Conservation (phyloP, 352 stramenopile genomes). For the Phytophthora agathidicida region DNA sequence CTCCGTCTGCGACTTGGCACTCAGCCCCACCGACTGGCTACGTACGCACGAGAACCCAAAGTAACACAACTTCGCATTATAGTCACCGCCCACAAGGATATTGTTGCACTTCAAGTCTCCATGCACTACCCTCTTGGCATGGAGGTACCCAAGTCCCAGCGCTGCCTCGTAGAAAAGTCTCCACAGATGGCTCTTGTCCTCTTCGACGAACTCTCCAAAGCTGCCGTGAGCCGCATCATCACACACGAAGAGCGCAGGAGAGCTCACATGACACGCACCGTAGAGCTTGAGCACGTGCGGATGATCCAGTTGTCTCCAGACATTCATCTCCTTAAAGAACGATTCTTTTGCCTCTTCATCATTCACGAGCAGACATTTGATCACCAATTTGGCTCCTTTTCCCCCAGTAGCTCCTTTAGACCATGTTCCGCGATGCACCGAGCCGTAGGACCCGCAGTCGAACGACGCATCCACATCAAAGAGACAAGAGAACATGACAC, state of each 20-base stretch:
- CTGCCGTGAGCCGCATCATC: constrained; percentile 1
- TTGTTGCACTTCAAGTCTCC: constrained; percentile 4
- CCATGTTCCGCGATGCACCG: not conserved
- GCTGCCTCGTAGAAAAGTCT: not conserved
- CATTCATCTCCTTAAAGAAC: constrained; percentile 6
- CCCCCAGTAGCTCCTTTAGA: not conserved
- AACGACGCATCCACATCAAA: not conserved
- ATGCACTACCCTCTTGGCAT: not conserved
- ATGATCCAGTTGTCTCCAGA: not conserved
- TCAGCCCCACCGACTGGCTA: not conserved
- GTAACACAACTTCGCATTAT: constrained; percentile 1
- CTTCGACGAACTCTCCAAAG: constrained; percentile 1
- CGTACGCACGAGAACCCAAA: not conserved
- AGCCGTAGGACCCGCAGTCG: constrained; percentile 2
- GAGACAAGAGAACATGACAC: no score
- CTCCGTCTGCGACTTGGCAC: not conserved
- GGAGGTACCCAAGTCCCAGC: not conserved
- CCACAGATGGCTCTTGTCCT: constrained; percentile 4
- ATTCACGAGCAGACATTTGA: constrained; percentile 11
- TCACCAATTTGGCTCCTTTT: not conserved
- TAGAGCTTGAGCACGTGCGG: not conserved
- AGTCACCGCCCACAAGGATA: not conserved
- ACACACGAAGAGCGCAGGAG: constrained; percentile 1
- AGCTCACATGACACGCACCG: constrained; percentile 7
- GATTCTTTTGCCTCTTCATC: constrained; percentile 1